Evolutionary conservation across 768 basidiomycete genomes (phyloP).

Genomic region (Suillus discolor): DNA sequence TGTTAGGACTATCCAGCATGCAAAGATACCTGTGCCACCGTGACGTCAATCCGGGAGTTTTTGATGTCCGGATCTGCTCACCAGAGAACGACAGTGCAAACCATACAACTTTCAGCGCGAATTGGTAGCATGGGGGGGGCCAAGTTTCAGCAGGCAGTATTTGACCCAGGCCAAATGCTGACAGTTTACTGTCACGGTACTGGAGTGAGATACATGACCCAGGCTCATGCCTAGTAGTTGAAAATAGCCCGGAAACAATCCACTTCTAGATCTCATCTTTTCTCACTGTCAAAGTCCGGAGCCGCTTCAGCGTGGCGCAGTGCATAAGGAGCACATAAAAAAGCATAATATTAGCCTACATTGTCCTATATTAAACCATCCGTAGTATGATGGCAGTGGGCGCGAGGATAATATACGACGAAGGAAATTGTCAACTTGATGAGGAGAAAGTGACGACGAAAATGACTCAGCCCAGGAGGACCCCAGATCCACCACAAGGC

Average conservation of each 20-base stretch:
- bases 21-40: constrained; percentile 44
- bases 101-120: constrained; percentile 59
- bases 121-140: constrained; percentile 52
- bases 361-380: neutral
- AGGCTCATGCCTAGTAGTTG: neutral
- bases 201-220: neutral
- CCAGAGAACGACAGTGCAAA: constrained; percentile 59
- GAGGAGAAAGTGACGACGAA: neutral
- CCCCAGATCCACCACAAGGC: neutral
- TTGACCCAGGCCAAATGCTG: neutral
- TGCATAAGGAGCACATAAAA: neutral
- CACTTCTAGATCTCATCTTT: neutral
- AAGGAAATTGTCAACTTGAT: neutral
- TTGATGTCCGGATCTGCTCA: constrained; percentile 21
- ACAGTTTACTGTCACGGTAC: neutral
- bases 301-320: neutral
- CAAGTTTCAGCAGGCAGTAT: neutral
- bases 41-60: neutral
- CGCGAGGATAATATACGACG: neutral
- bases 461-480: neutral
- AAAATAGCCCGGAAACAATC: neutral
- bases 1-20: constrained; percentile 51
- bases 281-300: neutral
- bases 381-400: neutral
- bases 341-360: neutral